Percentiles rank a stretch among this genome's conserved stretches.
These are phyloP conservation scores for Phytophthora idaei DNA, from an alignment of 352 stramenopile genomes.

Conservation along the genomic window DNA sequence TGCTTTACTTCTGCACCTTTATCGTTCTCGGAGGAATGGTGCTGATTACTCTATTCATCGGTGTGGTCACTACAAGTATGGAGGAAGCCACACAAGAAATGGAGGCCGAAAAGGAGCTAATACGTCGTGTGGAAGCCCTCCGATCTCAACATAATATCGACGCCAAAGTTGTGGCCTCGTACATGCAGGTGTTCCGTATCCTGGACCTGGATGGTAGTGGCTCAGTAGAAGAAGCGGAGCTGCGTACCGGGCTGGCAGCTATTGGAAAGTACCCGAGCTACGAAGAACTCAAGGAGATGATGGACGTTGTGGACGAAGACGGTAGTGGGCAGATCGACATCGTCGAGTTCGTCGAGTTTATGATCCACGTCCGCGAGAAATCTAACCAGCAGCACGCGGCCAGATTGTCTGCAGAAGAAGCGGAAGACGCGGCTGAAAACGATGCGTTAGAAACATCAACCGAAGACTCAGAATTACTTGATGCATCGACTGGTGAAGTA, in stretches of 20 bases:
- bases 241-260: conserved; percentile 77
- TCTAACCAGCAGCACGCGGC: conserved; percentile 54
- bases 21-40: conserved; percentile 88
- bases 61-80: conserved; percentile 92
- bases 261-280: conserved; percentile 84
- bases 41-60: conserved; percentile 92
- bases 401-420: conserved; percentile 23
- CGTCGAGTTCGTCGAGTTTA: conserved; percentile 88
- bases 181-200: conserved; percentile 86
- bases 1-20: conserved; percentile 86
- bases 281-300: conserved; percentile 87
- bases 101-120: conserved; percentile 70
- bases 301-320: conserved; percentile 87
- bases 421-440: background rate
- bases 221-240: conserved; percentile 84
- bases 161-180: conserved; percentile 53
- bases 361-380: conserved; percentile 81
- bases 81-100: conserved; percentile 90
- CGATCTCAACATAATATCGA: conserved; percentile 63
- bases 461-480: background rate
- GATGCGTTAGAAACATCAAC: background rate
- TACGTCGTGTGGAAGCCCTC: conserved; percentile 66
- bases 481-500: background rate
- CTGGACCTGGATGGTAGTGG: conserved; percentile 84
- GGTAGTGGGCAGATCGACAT: conserved; percentile 87